A percentile compares a stretch with the other conserved stretches of the same genome.
Conservation (phyloP, 2,329 filamentous ascomycete species). For the Diaporthe batatas region DNA sequence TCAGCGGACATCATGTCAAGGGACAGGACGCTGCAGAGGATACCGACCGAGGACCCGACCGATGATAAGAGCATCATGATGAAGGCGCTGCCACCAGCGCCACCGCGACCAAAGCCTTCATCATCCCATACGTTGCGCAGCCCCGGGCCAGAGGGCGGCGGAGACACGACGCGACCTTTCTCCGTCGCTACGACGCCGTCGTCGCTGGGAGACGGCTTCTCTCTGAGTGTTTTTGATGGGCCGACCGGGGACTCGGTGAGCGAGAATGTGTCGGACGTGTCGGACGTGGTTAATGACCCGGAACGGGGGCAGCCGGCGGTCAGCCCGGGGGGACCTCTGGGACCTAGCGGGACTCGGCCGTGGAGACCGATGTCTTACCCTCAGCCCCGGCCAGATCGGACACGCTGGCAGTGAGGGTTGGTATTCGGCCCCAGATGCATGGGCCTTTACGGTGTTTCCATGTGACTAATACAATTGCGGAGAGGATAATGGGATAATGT, state of each 20-base stretch:
- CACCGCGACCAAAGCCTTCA: neutral
- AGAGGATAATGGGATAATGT: neutral
- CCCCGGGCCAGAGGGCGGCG: neutral
- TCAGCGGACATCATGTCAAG: constrained; percentile 11
- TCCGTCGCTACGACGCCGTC: constrained; percentile 13
- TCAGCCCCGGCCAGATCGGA: neutral
- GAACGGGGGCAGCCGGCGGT: neutral
- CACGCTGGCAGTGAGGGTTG: neutral
- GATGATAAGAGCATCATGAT: neutral
- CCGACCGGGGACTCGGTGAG: neutral
- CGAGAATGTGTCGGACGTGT: neutral
- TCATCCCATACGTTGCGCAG: neutral
- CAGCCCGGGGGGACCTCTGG: constrained; percentile 3
- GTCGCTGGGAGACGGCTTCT: neutral
- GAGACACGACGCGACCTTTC: neutral
- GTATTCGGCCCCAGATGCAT: too few species aligned
- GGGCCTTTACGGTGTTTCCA: too few species aligned
- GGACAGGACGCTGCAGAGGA: constrained; percentile 16
- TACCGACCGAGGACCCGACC: constrained; percentile 18
- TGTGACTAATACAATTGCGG: neutral
- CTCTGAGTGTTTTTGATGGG: neutral
- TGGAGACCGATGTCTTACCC: constrained; percentile 23
- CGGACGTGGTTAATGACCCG: neutral
- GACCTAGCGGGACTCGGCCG: neutral
- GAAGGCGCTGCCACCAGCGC: neutral